Evolutionary conservation across 805 yeast genomes (phyloP).

Genomic region (Starmera pachycereana): DNA sequence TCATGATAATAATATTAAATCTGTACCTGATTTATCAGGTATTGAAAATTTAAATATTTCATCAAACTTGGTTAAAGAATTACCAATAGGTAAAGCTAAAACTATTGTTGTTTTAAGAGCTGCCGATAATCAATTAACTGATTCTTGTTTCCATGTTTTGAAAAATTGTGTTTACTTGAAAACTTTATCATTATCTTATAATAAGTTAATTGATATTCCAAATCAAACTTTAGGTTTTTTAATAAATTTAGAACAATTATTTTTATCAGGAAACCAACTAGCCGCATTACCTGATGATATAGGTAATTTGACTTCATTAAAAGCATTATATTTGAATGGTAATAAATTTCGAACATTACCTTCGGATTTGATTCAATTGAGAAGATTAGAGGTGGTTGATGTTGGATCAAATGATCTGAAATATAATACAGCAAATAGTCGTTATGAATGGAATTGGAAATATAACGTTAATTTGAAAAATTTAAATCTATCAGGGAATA

Average conservation of each 20-base stretch:
- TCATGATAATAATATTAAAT: slow-evolving; percentile 74
- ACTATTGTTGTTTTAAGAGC: slow-evolving; percentile 49
- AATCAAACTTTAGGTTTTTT: slow-evolving; percentile 54
- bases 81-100: slow-evolving; percentile 28
- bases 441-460: slow-evolving; percentile 98
- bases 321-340: slow-evolving; percentile 62
- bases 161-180: slow-evolving; percentile 48
- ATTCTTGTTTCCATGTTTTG: slow-evolving; percentile 62
- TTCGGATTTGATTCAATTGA: slow-evolving; percentile 69
- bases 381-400: slow-evolving; percentile 61
- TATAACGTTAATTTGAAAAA: slow-evolving; percentile 66
- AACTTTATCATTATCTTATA: slow-evolving; percentile 69
- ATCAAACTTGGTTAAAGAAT: slow-evolving; percentile 40
- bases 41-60: slow-evolving; percentile 54
- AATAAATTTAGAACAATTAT: slow-evolving; percentile 49
- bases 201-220: slow-evolving; percentile 76
- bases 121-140: slow-evolving; percentile 78
- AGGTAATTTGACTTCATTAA: slow-evolving; percentile 45
- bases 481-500: slow-evolving; percentile 87
- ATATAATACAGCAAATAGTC: slow-evolving; percentile 88
- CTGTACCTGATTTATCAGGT: slow-evolving; percentile 36
- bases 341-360: slow-evolving; percentile 83
- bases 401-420: slow-evolving; percentile 85
- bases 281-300: slow-evolving; percentile 79
- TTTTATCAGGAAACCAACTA: slow-evolving; percentile 74